Evolutionary conservation across 345 rosid species (phyloP), one percentile per base, ranked within the genome.

Genomic region (Cochlearia excelsa): DNA sequence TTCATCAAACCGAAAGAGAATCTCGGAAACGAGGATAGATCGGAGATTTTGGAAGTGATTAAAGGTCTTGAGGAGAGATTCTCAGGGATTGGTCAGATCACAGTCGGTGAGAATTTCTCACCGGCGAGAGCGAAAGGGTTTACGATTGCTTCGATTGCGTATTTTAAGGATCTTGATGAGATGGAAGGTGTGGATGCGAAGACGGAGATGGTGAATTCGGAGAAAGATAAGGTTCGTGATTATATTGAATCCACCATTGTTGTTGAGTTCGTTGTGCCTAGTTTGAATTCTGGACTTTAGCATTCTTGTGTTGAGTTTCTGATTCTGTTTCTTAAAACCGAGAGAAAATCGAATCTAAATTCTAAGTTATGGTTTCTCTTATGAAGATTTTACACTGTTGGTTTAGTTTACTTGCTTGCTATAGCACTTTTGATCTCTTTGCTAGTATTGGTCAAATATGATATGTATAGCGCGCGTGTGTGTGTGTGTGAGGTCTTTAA

Each of bases 121-220:
- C 96, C 91, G 1, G 95, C 79, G 2, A 79, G 93, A 71, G 95
- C 93, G 1, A 90, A 84, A 30, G 97, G 95, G 1, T 84, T 78
- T 34, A 76, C 85, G 3, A 72, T 88, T 52, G 96, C 85, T 1
- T 85, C 96, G 38, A 71, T 89, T 26, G 88, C 88, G 7, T 81
- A 77, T 48, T 89, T 86, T 38, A 72, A 52, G 16, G 82, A 83
- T 51, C 30, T 73, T 44, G 57, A 59, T 1, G 95, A 81, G 65
- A 51, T 89, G 83, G 85, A 86, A 26, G 69, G 33, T 23, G 73
- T 69, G 9, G 73, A 70, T 70, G 10, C 80, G 4, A 48, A 79
- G 54, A 63, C 33, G 28, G 69, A 63, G 26, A 35, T 63, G 64
- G 84, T 81, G 76, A 72, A 77, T 6, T 46, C 46, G 72, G 57